Percentiles rank a stretch among this genome's conserved stretches.
Conservation (phyloP, 805 yeast genomes). For the Kodamaea sagamina region DNA sequence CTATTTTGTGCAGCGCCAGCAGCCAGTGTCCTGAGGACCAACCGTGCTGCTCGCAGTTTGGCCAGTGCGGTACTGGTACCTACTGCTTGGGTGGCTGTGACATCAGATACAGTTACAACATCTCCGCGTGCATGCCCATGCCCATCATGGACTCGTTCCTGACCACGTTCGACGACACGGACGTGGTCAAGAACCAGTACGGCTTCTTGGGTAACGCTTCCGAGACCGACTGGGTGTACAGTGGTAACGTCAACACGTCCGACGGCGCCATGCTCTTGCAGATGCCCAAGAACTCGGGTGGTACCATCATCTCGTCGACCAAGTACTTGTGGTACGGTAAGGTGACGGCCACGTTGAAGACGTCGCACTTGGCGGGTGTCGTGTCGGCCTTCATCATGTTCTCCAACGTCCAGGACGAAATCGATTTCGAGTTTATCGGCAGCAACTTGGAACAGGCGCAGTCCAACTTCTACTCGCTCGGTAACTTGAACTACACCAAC, state of each 20-base stretch:
- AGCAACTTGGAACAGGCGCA: conserved; percentile 65
- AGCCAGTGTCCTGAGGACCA: conserved; percentile 65
- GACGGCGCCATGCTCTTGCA: conserved; percentile 62
- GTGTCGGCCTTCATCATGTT: conserved; percentile 78
- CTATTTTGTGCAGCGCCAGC: conserved; percentile 51
- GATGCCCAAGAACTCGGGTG: conserved; percentile 75
- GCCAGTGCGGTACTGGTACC: conserved; percentile 75
- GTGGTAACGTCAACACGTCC: conserved; percentile 52
- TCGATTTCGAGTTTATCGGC: conserved; percentile 88
- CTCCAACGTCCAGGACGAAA: conserved; percentile 87
- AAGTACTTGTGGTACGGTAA: conserved; percentile 88
- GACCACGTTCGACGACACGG: conserved; percentile 43
- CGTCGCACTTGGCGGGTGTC: conserved; percentile 79
- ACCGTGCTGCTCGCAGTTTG: conserved; percentile 89
- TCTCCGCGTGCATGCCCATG: conserved; percentile 80
- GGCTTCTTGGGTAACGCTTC: conserved; percentile 71
- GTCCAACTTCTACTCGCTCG: conserved; percentile 80
- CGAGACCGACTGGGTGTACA: conserved; percentile 67
- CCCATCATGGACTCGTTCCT: conserved; percentile 63
- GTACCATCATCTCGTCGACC: conserved; percentile 80
- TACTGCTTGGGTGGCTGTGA: conserved; percentile 89
- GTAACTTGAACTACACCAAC: conserved; percentile 67
- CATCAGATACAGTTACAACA: conserved; percentile 63
- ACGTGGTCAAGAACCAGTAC: conserved; percentile 24
- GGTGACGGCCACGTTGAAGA: conserved; percentile 64